These are phyloP conservation scores for Sporodiniella umbellata DNA, from an alignment of 371 early-diverging fungal species.

Conservation along the genomic window DNA sequence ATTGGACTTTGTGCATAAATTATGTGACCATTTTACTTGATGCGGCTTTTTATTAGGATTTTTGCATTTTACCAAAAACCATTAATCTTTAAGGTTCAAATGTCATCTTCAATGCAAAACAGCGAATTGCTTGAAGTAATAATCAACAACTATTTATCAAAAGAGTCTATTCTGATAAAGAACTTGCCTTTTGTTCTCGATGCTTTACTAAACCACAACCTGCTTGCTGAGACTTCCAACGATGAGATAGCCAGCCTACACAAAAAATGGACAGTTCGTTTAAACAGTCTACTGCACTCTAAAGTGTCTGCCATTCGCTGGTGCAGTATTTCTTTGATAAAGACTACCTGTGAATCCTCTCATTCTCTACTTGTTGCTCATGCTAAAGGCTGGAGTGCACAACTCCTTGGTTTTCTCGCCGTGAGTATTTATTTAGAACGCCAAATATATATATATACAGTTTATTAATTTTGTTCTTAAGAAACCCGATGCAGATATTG, in stretches of 20 bases:
- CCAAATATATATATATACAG: neutral
- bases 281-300: constrained; percentile 57
- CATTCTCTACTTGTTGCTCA: constrained; percentile 33
- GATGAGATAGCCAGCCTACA: constrained; percentile 26
- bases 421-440: constrained; percentile 17
- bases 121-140: constrained; percentile 13
- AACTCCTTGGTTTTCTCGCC: constrained; percentile 33
- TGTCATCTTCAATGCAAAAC: constrained; percentile 10
- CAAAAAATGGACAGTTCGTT: constrained; percentile 54
- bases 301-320: constrained; percentile 50
- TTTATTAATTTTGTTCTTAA: no score
- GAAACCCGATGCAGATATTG: constrained; percentile 43
- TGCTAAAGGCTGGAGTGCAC: constrained; percentile 40
- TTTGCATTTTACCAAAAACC: neutral
- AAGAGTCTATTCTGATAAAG: constrained; percentile 19
- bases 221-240: constrained; percentile 27
- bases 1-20: no score
- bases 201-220: constrained; percentile 37
- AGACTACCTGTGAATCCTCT: constrained; percentile 53
- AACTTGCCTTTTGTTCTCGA: constrained; percentile 49
- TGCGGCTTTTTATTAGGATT: neutral
- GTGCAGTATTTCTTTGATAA: constrained; percentile 52
- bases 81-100: neutral
- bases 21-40: neutral
- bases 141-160: constrained; percentile 20